A percentile compares a stretch with the other conserved stretches of the same genome.
Evolutionary conservation across 2,329 filamentous ascomycete genomes (phyloP).

Genomic region (Neofusicoccum sp.): DNA sequence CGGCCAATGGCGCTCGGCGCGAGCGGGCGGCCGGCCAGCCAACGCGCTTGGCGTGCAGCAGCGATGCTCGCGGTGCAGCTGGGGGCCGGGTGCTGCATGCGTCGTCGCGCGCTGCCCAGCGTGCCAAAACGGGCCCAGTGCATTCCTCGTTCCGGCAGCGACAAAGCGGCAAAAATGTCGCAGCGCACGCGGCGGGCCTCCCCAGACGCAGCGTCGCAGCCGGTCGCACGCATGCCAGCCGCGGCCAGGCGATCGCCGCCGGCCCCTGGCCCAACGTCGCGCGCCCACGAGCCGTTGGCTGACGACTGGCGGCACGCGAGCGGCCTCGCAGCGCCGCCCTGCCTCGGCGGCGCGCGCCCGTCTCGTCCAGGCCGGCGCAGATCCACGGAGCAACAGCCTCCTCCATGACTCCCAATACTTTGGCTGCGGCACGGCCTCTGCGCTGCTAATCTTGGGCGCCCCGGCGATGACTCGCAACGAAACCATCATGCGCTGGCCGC

Average conservation of each 20-base stretch:
- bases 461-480: conserved; percentile 8
- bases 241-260: neutral
- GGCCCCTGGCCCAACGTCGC: neutral
- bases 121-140: neutral
- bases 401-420: conserved; percentile 4
- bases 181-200: neutral
- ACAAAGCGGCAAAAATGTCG: conserved; percentile 5
- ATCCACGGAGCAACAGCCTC: neutral
- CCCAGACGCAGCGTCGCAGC: neutral
- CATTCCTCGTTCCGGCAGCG: neutral
- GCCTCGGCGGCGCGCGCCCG: neutral
- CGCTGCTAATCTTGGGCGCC: conserved; percentile 3
- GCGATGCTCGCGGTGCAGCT: conserved; percentile 13
- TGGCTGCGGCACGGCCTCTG: conserved; percentile 8
- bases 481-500: conserved; percentile 11
- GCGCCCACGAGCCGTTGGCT: conserved; percentile 10
- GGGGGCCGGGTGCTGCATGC: conserved; percentile 14
- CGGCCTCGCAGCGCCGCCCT: neutral
- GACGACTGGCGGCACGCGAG: neutral
- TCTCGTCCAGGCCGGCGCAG: neutral
- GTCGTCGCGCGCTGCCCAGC: neutral
- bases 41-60: conserved; percentile 12
- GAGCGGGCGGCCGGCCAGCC: conserved; percentile 3
- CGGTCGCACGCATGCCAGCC: neutral
- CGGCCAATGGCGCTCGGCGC: conserved; percentile 5